Evolutionary conservation across 2,329 filamentous ascomycete genomes (phyloP).

Genomic region (Coleophoma cylindrospora): DNA sequence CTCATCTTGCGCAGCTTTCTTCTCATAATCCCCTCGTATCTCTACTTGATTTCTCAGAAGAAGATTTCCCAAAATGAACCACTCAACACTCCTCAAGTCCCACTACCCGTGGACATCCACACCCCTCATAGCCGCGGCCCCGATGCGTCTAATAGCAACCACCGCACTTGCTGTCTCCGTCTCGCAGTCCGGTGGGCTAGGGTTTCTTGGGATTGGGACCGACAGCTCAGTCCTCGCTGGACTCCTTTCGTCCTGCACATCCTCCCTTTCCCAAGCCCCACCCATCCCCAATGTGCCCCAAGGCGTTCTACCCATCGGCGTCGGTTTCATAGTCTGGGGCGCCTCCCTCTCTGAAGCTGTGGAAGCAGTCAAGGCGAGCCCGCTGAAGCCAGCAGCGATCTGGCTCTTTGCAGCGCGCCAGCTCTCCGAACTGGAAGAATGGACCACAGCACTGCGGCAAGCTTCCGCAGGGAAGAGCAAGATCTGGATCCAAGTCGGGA

Average conservation of each 20-base stretch:
- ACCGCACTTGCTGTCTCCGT: slow-evolving; percentile 53
- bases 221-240: slow-evolving; percentile 17
- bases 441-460: slow-evolving; percentile 23
- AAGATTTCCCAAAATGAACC: neutral
- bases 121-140: slow-evolving; percentile 57
- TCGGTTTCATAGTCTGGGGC: slow-evolving; percentile 43
- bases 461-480: slow-evolving; percentile 15
- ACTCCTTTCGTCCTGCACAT: slow-evolving; percentile 21
- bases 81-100: slow-evolving; percentile 7
- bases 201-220: slow-evolving; percentile 37
- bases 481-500: slow-evolving; percentile 31
- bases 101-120: slow-evolving; percentile 52
- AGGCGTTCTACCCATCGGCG: slow-evolving; percentile 35
- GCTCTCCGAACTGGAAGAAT: slow-evolving; percentile 18
- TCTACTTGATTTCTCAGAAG: too few species aligned
- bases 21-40: too few species aligned
- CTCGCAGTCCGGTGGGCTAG: slow-evolving; percentile 46
- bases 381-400: slow-evolving; percentile 29
- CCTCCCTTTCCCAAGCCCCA: slow-evolving; percentile 6
- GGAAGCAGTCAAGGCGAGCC: slow-evolving; percentile 22
- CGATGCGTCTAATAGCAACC: slow-evolving; percentile 62
- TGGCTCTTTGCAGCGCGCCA: slow-evolving; percentile 42
- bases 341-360: slow-evolving; percentile 29
- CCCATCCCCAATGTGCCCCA: slow-evolving; percentile 4
- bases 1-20: too few species aligned